Base-by-base conservation (phyloP, 2,329 filamentous ascomycete genomes). In the Sordariomycetes sp. region DNA sequence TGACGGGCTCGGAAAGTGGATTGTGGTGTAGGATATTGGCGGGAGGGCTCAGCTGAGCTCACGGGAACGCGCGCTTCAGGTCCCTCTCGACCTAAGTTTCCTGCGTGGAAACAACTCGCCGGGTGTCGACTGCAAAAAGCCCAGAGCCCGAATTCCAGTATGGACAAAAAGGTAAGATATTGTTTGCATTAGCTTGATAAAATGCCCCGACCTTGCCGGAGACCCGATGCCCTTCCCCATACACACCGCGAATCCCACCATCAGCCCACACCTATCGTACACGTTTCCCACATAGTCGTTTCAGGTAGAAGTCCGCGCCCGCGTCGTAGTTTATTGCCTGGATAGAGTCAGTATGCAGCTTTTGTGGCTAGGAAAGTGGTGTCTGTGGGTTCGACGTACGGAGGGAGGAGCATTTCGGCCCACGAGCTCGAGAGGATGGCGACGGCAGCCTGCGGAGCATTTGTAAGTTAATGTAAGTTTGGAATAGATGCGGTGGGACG, bases 381-480 rank as follows among this genome's bases (percentile, higher is more conserved):
- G 42, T n/a, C 15, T n/a, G 15, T 12, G 42, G 42, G 42, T n/a
- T 48, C 15, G 15, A n/a, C 42, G n/a, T 48, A 48, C 42, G 42
- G 42, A 42, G 56, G 36, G 45, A 57, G 56, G n/a, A 57, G 52
- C 32, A 54, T 22, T 10, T 57, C 56, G 25, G 56, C 56, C 56
- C 56, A 57, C 35, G 56, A 57, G 72, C 83, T 87, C 59, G 82
- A 76, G 62, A 88, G 76, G 69, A 88, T 83, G 42, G 82, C 78
- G 57, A 87, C 78, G 51, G 82, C 83, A 62, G 74, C 79, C 83
- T 87, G 59, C 59, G 22, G 1, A 36, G 3, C 12, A 25, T 10
- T 53, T 6, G 20, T 24, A 34, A 45, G 32, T 15, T 24, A 52
- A 52, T 17, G 39, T 13, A 52, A 12, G 20, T 10, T 1, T 7